Evolutionary conservation across 176 grass and related monocot species (phyloP).

Genomic region (Triticum turgidum): DNA sequence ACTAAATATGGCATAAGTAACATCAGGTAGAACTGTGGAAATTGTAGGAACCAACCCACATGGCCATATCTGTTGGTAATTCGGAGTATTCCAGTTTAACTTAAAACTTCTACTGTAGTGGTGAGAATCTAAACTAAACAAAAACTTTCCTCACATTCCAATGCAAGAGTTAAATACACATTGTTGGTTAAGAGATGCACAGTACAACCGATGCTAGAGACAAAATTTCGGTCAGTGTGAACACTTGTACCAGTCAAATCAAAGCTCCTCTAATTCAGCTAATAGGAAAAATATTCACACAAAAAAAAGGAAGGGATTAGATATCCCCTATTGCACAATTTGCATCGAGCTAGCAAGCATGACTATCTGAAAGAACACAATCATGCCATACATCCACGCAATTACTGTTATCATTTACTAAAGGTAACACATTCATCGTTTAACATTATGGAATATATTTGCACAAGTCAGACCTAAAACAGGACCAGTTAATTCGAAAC

Average conservation of each 20-base stretch:
- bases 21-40: constrained; percentile 4
- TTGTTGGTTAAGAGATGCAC: neutral
- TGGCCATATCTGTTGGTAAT: neutral
- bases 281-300: neutral
- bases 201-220: neutral
- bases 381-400: neutral
- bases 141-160: constrained; percentile 9
- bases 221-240: neutral
- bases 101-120: constrained; percentile 5
- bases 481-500: constrained; percentile 9
- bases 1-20: constrained; percentile 13
- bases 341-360: constrained; percentile 27
- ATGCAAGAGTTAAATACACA: neutral
- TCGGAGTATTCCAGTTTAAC: constrained; percentile 5
- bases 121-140: constrained; percentile 24
- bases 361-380: neutral
- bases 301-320: constrained; percentile 10
- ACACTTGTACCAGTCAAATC: neutral
- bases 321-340: neutral
- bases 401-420: neutral
- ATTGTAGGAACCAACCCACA: neutral
- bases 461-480: constrained; percentile 27
- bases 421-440: neutral
- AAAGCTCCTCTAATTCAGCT: constrained; percentile 6
- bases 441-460: constrained; percentile 12